These are phyloP conservation scores for Corymbia calophylla DNA, from an alignment of 441 rosid species.

Conservation along the genomic window DNA sequence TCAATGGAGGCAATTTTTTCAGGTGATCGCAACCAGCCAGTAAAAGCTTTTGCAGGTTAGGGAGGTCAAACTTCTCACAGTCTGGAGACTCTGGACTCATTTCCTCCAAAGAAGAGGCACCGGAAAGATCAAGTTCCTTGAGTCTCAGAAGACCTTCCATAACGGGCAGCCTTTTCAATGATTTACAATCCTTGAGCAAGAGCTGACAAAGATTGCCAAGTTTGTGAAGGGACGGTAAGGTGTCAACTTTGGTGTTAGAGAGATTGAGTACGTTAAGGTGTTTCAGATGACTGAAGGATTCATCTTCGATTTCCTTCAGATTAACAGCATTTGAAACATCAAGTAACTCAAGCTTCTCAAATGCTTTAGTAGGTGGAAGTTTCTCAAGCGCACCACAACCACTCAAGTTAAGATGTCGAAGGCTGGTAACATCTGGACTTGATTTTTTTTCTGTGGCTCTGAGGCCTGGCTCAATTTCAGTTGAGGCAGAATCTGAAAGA, in stretches of 20 bases:
- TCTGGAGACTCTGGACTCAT: not conserved
- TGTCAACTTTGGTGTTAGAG: not conserved
- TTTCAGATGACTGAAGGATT: not conserved
- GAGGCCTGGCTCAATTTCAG: not conserved
- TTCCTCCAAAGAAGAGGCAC: not conserved
- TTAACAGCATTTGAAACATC: not conserved
- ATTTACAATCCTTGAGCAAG: not conserved
- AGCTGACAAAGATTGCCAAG: not conserved
- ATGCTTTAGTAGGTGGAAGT: not conserved
- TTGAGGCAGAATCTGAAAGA: not conserved
- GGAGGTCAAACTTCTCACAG: not conserved
- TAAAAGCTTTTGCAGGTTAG: not conserved
- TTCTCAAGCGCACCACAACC: not conserved
- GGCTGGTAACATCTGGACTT: not conserved
- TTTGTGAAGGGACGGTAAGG: not conserved
- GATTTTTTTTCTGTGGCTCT: not conserved
- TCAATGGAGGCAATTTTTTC: not conserved
- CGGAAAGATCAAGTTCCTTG: not conserved
- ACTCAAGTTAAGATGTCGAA: not conserved
- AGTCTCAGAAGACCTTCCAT: not conserved
- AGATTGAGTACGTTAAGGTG: not conserved
- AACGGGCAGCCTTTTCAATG: not conserved
- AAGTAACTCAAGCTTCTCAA: not conserved
- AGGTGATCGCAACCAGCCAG: not conserved
- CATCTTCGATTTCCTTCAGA: not conserved